These are phyloP conservation scores for Citrus australasica DNA, from an alignment of 345 rosid genomes.

Conservation along the genomic window DNA sequence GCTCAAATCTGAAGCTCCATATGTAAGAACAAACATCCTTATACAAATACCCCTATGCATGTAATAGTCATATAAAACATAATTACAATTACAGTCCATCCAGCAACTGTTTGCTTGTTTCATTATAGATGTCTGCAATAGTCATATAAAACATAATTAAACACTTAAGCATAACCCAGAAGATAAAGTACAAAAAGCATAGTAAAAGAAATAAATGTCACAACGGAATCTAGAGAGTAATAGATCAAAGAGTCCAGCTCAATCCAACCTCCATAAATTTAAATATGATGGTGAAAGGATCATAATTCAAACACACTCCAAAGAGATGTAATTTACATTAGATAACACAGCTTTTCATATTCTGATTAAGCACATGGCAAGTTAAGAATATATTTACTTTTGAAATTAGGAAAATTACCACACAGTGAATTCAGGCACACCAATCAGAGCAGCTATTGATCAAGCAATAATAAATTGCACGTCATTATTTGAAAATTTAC, in stretches of 20 bases:
- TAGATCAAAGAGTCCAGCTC: background rate
- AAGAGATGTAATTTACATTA: background rate
- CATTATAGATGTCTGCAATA: conserved; percentile 46
- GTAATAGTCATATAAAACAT: conserved; percentile 18
- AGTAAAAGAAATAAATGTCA: too few relatives aligned
- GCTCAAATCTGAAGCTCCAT: conserved; percentile 48
- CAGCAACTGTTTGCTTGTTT: conserved; percentile 71
- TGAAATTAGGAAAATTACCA: background rate
- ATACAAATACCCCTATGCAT: conserved; percentile 58
- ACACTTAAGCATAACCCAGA: conserved; percentile 3
- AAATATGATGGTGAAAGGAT: background rate
- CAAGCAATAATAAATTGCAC: background rate
- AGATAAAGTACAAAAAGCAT: background rate
- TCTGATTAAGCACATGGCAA: background rate
- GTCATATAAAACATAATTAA: conserved; percentile 8
- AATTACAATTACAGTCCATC: conserved; percentile 72
- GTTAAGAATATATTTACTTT: background rate
- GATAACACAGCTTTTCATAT: background rate
- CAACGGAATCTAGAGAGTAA: background rate
- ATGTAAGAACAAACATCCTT: too few relatives aligned
- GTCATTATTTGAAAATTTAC: background rate
- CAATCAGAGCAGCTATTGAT: background rate
- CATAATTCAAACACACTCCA: background rate
- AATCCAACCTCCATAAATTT: background rate
- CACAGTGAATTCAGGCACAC: background rate